phyloP scores from a whole-genome alignment of 257 asterid species.

The Ballota nigra region DNA sequence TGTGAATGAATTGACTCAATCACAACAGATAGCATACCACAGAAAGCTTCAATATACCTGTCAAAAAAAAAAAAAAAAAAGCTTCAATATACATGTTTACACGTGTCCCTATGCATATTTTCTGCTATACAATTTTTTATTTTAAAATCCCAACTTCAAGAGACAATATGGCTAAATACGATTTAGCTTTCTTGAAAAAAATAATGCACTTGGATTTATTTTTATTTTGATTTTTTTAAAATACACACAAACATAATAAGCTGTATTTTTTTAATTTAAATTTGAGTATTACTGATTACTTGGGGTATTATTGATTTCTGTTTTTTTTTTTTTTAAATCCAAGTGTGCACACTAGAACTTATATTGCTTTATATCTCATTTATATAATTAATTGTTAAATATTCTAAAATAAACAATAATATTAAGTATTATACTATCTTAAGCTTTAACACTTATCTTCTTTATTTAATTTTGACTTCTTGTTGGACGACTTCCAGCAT shows the following conservation, averaged over 20 bases:
- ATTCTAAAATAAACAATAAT: no score
- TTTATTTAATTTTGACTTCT: not conserved
- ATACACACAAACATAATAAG: no score
- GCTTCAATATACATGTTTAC: not conserved
- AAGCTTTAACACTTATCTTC: not conserved
- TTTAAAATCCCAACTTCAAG: not conserved
- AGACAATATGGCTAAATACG: not conserved
- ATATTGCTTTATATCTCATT: no score
- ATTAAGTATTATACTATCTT: not conserved
- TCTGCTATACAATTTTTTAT: not conserved
- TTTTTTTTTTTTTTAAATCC: no score
- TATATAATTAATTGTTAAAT: no score
- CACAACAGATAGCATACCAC: not conserved
- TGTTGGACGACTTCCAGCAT: not conserved
- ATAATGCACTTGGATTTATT: no score
- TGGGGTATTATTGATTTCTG: no score
- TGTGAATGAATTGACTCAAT: not conserved
- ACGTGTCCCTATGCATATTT: not conserved
- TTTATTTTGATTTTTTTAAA: no score
- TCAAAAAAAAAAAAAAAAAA: no score
- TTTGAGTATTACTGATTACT: no score
- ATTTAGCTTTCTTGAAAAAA: not conserved
- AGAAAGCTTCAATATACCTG: not conserved
- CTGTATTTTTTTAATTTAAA: no score
- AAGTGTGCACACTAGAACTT: no score